These are phyloP conservation scores for Carallia brachiata DNA, from an alignment of 345 rosid species.

Conservation along the genomic window DNA sequence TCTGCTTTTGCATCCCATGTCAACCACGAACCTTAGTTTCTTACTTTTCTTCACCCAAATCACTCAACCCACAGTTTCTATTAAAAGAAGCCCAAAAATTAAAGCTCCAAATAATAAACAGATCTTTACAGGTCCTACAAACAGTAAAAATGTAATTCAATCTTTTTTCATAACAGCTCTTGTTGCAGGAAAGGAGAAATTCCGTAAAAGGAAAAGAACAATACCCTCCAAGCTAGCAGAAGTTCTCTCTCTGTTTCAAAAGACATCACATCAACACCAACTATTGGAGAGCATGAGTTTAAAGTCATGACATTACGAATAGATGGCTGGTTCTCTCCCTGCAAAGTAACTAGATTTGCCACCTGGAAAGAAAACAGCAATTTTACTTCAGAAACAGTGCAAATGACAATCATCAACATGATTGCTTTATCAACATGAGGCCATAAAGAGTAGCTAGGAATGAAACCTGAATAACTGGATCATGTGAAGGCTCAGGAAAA, in stretches of 20 bases:
- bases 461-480: constrained; percentile 94
- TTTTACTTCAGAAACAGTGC: constrained; percentile 20
- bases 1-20: no score
- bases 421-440: constrained; percentile 8
- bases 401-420: constrained; percentile 12
- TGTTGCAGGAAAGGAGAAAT: constrained; percentile 1
- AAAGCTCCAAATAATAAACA: background rate
- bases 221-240: constrained; percentile 96
- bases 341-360: constrained; percentile 90
- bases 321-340: constrained; percentile 87
- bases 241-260: constrained; percentile 88
- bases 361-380: constrained; percentile 49
- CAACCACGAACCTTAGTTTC: no score
- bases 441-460: constrained; percentile 6
- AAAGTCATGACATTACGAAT: constrained; percentile 95
- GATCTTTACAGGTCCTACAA: background rate
- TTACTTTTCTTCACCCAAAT: background rate
- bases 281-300: constrained; percentile 85
- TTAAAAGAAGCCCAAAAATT: background rate
- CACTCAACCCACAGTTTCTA: background rate
- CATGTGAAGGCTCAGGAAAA: constrained; percentile 97
- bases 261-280: constrained; percentile 94
- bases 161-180: no score
- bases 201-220: constrained; percentile 17
- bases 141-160: no score